Evolutionary conservation across 2,329 filamentous ascomycete genomes (phyloP), one percentile per base, ranked within the genome.

Genomic region (Huntiella omanensis): DNA sequence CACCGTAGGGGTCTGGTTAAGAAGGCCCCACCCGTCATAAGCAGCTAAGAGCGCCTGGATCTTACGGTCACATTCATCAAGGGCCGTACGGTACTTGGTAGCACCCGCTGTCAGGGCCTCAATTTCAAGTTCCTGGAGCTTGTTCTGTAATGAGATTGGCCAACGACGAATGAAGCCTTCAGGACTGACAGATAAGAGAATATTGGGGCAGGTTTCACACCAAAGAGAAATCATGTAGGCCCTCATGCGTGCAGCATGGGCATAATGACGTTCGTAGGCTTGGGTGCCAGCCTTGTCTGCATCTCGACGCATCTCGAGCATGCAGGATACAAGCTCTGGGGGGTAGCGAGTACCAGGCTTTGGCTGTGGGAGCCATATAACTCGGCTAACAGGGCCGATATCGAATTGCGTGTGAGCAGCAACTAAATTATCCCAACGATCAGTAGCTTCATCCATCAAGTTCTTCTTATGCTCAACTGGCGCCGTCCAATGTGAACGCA

Each of bases 91-190:
- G 17, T 47, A 47, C 33, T 22, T 22, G n/a, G 15, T 19, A 32
- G 28, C 15, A 15, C 37, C 45, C 3, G 13, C 33, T 32, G 39
- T 41, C 10, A 47, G 32, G 11, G 45, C 45, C 7, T 40, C 16
- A 12, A 28, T 47, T 13, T 47, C 37, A 11, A 37, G 34, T 10
- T 33, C 38, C 8, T 12, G 15, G 10, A 47, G 17, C 16, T 33
- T 19, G 13, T 16, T 19, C 13, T 47, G 38, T 19, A 47, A 12
- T 10, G 37, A 22, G 2, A 40, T 39, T n/a, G 45, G 45, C 45
- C 45, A 47, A 13, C 45, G 38, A 11, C 45, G 45, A 11, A 47
- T 7, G 33, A 47, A 47, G 12, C 37, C 32, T 10, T 42, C 39
- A 2, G 45, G 45, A 3, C 42, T 32, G 19, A 47, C 33, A 3